Base-by-base conservation (phyloP, 2,329 filamentous ascomycete species). In the Amauroascus verrucosus region DNA sequence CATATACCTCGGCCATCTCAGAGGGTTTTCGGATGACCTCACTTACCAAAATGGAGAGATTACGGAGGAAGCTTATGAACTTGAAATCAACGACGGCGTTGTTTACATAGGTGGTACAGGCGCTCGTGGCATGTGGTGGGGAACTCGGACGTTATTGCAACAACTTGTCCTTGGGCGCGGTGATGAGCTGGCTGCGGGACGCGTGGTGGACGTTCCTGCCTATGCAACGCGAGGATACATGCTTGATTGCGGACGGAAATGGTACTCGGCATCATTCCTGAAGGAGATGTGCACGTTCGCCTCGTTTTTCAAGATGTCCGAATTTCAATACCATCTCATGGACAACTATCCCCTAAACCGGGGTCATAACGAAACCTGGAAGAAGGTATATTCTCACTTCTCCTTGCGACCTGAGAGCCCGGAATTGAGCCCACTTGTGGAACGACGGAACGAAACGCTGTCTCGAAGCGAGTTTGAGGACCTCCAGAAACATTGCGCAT, bases 291-390 rank as follows among this genome's bases (percentile, higher is more conserved):
- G 79, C 63, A 72, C 74, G 0, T 82, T 81, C 62, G 75, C 79
- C 57, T 81, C 78, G 26, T 81, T 78, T 61, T 82, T 79, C 67
- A 82, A 82, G 60, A 74, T 43, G 57, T 81, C 80, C 57, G 74
- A 74, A 1, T 76, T 82, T 50, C 79, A 82, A 43, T 63, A 81
- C 16, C 79, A 82, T 60, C 68, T 80, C 2, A 79, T 74, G 56
- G 79, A 82, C 61, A 81, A 81, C 58, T 73, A 76, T 41, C 78
- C 77, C 33, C 66, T 73, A 1, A 66, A 70, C 20, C 68, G 73
- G 16, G 79, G 80, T 45, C 71, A 69, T 13, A 67, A 70, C 16
- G 72, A 77, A 46, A 70, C 70, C 0, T 75, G 72, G 51, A 62
- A 76, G 26, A 64, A 73, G 9, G 67, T 81, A 0, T 81, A 81